These are phyloP conservation scores for Bryum argenteum DNA, from an alignment of 225 moss, liverwort and hornwort species.

Conservation along the genomic window DNA sequence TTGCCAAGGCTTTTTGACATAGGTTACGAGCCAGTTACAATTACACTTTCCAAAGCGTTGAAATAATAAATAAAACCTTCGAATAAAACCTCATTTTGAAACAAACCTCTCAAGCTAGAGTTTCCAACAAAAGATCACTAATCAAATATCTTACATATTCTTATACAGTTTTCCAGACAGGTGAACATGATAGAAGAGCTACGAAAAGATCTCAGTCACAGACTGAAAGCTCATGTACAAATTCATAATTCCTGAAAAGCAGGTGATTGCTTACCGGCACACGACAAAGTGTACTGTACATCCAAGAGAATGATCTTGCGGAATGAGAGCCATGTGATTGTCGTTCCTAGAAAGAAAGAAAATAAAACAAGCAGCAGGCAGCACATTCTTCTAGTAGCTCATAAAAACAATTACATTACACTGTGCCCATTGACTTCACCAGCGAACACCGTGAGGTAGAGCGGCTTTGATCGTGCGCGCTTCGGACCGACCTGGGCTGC, in stretches of 20 bases:
- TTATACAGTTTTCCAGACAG: no score
- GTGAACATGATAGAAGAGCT: no score
- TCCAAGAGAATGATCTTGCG: conserved; percentile 13
- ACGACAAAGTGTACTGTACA: conserved; percentile 23
- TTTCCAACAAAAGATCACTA: no score
- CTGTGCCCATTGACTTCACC: no score
- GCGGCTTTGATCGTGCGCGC: conserved; percentile 30
- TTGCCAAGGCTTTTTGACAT: no score
- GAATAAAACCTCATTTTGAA: no score
- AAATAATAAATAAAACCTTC: no score
- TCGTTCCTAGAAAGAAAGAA: not conserved
- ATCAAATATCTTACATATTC: no score
- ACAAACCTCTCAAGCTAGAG: no score
- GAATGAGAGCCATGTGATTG: conserved; percentile 6
- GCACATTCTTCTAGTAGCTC: not conserved
- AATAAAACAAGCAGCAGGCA: conserved; percentile 13
- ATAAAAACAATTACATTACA: not conserved
- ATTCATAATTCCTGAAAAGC: conserved; percentile 2
- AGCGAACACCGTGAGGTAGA: conserved; percentile 33
- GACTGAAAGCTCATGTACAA: not conserved
- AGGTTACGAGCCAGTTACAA: no score
- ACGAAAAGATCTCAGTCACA: no score
- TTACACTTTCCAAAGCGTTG: no score
- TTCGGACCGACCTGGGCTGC: conserved; percentile 27
- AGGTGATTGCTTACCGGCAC: conserved; percentile 14